Evolutionary conservation across 1,139 yeast species (phyloP).

Genomic region (Hansenula sp.): DNA sequence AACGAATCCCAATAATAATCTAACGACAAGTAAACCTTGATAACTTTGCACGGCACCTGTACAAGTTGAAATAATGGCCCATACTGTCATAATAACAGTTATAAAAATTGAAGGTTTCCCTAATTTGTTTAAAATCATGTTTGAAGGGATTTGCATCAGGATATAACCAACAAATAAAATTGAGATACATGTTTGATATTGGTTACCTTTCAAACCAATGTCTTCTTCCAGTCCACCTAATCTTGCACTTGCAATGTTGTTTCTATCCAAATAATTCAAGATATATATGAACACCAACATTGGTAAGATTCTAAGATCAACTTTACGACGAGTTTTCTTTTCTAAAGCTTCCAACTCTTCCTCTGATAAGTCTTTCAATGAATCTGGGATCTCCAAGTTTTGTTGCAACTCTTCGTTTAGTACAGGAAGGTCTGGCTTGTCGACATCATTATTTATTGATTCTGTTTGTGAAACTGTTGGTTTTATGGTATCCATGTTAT

Average conservation of each 20-base stretch:
- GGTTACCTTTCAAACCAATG: constrained; percentile 40
- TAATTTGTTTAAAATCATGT: constrained; percentile 36
- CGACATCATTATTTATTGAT: neutral
- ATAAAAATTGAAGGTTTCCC: constrained; percentile 48
- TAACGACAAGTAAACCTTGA: constrained; percentile 36
- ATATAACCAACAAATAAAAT: constrained; percentile 58
- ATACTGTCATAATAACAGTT: constrained; percentile 43
- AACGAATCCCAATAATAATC: constrained; percentile 39
- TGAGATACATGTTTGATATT: constrained; percentile 51
- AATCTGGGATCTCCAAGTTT: neutral
- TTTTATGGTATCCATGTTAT: neutral
- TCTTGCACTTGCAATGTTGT: constrained; percentile 58
- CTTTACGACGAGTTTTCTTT: constrained; percentile 34
- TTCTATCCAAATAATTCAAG: constrained; percentile 54
- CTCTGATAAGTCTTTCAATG: neutral
- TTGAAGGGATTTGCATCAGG: constrained; percentile 54
- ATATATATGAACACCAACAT: constrained; percentile 51
- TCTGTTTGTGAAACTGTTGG: constrained; percentile 1
- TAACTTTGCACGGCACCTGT: constrained; percentile 33
- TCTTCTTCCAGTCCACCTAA: constrained; percentile 52
- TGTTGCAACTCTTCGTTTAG: neutral
- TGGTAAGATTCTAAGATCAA: constrained; percentile 53
- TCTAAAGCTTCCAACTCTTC: no score
- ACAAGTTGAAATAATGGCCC: constrained; percentile 54
- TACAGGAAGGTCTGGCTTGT: neutral